These are phyloP conservation scores for Rachicladosporium sp. DNA, from an alignment of 2,329 filamentous ascomycete species.

Conservation along the genomic window DNA sequence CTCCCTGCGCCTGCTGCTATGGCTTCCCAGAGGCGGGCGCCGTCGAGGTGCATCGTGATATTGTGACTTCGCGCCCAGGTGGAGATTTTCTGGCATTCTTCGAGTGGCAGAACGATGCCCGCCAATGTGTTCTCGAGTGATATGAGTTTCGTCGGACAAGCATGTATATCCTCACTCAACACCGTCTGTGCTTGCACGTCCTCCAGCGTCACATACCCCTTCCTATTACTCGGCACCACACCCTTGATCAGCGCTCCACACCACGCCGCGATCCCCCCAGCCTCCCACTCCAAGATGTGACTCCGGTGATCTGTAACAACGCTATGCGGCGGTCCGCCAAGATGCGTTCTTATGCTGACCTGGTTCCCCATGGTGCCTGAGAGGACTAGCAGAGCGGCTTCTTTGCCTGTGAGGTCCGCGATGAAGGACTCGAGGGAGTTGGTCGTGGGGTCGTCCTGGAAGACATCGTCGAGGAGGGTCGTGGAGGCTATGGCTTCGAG, in stretches of 20 bases:
- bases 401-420: slow-evolving; percentile 60
- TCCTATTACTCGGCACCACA: slow-evolving; percentile 56
- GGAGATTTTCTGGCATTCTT: slow-evolving; percentile 56
- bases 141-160: slow-evolving; percentile 69
- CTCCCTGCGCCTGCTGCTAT: slow-evolving; percentile 57
- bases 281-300: slow-evolving; percentile 64
- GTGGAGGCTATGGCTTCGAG: slow-evolving; percentile 63
- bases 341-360: slow-evolving; percentile 63
- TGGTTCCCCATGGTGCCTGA: slow-evolving; percentile 95
- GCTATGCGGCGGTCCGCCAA: slow-evolving; percentile 66
- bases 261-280: slow-evolving; percentile 56
- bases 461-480: slow-evolving; percentile 74
- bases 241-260: slow-evolving; percentile 58
- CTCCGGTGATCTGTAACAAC: slow-evolving; percentile 68
- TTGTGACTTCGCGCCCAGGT: slow-evolving; percentile 50
- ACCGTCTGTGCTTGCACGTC: slow-evolving; percentile 58
- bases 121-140: slow-evolving; percentile 76
- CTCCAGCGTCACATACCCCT: slow-evolving; percentile 57
- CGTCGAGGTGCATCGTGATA: slow-evolving; percentile 65
- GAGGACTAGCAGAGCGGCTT: slow-evolving; percentile 66
- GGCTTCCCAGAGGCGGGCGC: slow-evolving; percentile 72
- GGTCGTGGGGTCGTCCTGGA: slow-evolving; percentile 67
- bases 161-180: slow-evolving; percentile 59
- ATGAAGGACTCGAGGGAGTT: slow-evolving; percentile 62
- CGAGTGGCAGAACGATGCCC: slow-evolving; percentile 65